A percentile compares a stretch with the other conserved stretches of the same genome.
These are phyloP conservation scores for Fusarium bulbicola DNA, from an alignment of 2,329 filamentous ascomycete species.

Conservation along the genomic window DNA sequence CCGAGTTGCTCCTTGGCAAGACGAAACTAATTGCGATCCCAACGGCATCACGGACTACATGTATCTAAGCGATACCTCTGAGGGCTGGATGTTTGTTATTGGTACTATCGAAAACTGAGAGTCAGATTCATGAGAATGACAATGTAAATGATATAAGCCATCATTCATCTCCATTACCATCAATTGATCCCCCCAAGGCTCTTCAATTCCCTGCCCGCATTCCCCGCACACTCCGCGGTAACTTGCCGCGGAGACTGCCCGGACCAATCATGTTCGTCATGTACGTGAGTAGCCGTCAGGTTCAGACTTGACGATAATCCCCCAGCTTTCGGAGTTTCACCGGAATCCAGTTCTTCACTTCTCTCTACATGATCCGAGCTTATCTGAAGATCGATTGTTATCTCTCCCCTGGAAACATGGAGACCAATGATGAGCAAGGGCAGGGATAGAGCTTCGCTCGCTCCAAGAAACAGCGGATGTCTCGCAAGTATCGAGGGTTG, in stretches of 20 bases:
- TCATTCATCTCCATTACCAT: neutral
- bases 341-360: neutral
- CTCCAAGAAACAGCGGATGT: neutral
- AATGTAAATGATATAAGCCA: neutral
- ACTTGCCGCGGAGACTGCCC: neutral
- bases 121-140: neutral
- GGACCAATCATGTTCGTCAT: neutral
- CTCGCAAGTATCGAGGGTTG: conserved; percentile 1
- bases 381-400: neutral
- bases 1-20: neutral
- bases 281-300: neutral
- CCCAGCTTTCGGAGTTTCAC: neutral
- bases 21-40: neutral
- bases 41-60: neutral
- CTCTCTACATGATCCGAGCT: neutral
- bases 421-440: neutral
- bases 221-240: neutral
- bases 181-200: neutral
- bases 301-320: neutral
- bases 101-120: neutral
- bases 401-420: neutral
- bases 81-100: neutral
- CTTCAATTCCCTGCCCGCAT: neutral
- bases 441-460: neutral
- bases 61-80: conserved; percentile 1